Percentiles rank a stretch among this genome's conserved stretches.
phyloP scores from a whole-genome alignment of 148 eudicot species.

The Nepenthes mirabilis region DNA sequence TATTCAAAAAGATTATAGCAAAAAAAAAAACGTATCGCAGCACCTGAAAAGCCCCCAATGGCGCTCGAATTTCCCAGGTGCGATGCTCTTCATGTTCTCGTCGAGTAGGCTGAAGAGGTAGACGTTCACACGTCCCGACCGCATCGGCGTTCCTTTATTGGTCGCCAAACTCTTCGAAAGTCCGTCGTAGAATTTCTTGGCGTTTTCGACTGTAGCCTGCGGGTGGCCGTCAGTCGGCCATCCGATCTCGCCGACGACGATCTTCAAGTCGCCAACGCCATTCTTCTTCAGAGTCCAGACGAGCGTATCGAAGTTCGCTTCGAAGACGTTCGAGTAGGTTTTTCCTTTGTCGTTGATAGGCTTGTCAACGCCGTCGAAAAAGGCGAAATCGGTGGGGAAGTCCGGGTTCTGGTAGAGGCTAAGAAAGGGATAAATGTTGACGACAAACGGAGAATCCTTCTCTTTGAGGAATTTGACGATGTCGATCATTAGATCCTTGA shows the following conservation, averaged over 20 bases:
- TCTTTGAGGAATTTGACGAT: constrained; percentile 30
- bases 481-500: constrained; percentile 36
- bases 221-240: constrained; percentile 55
- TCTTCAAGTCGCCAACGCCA: constrained; percentile 28
- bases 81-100: constrained; percentile 47
- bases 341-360: constrained; percentile 26
- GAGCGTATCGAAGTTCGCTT: constrained; percentile 48
- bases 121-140: constrained; percentile 26
- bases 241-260: constrained; percentile 51
- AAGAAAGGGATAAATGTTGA: constrained; percentile 52
- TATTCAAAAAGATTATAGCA: neutral
- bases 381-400: constrained; percentile 41
- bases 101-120: constrained; percentile 43
- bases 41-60: constrained; percentile 48
- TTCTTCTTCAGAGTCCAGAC: constrained; percentile 36
- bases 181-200: constrained; percentile 38
- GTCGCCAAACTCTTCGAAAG: constrained; percentile 25
- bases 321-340: constrained; percentile 30
- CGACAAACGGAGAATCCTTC: constrained; percentile 25
- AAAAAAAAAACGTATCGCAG: neutral
- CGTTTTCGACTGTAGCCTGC: constrained; percentile 16
- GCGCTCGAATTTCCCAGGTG: constrained; percentile 41
- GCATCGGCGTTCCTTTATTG: constrained; percentile 40
- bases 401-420: constrained; percentile 25
- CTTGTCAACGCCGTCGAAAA: constrained; percentile 28